Base-by-base conservation (phyloP, 2,329 filamentous ascomycete species). In the Periconia digitata region DNA sequence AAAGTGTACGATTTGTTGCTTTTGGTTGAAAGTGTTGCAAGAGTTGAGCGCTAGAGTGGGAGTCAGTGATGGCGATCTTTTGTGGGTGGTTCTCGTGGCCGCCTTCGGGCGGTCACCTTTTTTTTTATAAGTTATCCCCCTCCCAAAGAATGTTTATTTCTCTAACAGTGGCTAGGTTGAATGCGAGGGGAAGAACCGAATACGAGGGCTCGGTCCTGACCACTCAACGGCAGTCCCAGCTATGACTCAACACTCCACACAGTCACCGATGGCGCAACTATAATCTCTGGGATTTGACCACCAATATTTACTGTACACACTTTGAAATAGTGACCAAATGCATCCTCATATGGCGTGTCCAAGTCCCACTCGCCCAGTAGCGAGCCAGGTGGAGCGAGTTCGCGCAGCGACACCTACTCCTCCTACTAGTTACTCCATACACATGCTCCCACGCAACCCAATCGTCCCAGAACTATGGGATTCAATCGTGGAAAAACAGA, bases 51-150 rank as follows among this genome's bases (percentile, higher is more conserved):
- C 55, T 20, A 43, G 55, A 17, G 57, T 54, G 54, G 63, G 60
- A 43, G 56, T 49, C 43, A 40, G 54, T 58, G 50, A 52, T 50
- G 39, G 32, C 54, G 38, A 24, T 21, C 36, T 35, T 47, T 49
- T 41, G 51, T 45, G 59, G 55, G 51, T 56, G 44, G 49, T 56
- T 45, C 35, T 16, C 16, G 46, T 20, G 39, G 56, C 59, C 51
- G 58, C 55, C 56, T 59, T 58, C 44, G 43, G 65, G 55, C 60
- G 70, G 66, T 58, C 47, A 44, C 42, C 36, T 40, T 50, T 47
- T 51, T 58, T 72, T 74, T 71, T 69, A 75, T 76, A 74, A 70
- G 74, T 76, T n/a, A 10, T 43, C 46, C 55, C 62, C 27, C 45
- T 12, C 18, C 43, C 5, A 16, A 50, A 36, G 43, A 55, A 35